Evolutionary conservation across 768 basidiomycete species (phyloP).

Genomic region (Cystobasidium ongulense): DNA sequence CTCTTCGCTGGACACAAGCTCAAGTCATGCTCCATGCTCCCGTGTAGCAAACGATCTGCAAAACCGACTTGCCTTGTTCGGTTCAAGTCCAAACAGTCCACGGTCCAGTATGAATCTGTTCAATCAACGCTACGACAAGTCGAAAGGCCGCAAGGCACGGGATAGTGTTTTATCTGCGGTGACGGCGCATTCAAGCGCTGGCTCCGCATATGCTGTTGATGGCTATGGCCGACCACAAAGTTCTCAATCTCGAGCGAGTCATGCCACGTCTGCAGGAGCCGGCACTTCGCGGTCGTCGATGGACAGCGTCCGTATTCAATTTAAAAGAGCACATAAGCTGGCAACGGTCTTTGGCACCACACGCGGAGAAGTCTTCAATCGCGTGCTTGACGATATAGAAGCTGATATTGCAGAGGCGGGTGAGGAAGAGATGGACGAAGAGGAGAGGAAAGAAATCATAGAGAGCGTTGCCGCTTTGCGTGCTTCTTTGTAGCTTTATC

Average conservation of each 20-base stretch:
- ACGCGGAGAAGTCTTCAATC: slow-evolving; percentile 25
- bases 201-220: background rate
- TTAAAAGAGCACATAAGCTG: slow-evolving; percentile 16
- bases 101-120: background rate
- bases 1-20: background rate
- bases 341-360: slow-evolving; percentile 13
- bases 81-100: background rate
- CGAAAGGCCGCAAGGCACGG: background rate
- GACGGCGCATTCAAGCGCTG: slow-evolving; percentile 1
- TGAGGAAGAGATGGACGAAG: slow-evolving; percentile 7
- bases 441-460: slow-evolving; percentile 11
- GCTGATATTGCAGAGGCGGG: slow-evolving; percentile 11
- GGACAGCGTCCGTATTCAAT: slow-evolving; percentile 26
- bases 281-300: slow-evolving; percentile 2
- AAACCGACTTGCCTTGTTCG: background rate
- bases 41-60: background rate
- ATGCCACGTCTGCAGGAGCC: background rate
- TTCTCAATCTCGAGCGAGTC: background rate
- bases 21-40: background rate
- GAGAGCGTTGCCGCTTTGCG: slow-evolving; percentile 15
- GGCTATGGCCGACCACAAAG: background rate
- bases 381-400: slow-evolving; percentile 18
- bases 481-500: background rate
- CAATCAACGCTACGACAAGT: background rate
- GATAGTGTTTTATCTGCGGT: background rate